phyloP scores from a whole-genome alignment of 2,329 filamentous ascomycete genomes.

The Fusarium mundagurra region DNA sequence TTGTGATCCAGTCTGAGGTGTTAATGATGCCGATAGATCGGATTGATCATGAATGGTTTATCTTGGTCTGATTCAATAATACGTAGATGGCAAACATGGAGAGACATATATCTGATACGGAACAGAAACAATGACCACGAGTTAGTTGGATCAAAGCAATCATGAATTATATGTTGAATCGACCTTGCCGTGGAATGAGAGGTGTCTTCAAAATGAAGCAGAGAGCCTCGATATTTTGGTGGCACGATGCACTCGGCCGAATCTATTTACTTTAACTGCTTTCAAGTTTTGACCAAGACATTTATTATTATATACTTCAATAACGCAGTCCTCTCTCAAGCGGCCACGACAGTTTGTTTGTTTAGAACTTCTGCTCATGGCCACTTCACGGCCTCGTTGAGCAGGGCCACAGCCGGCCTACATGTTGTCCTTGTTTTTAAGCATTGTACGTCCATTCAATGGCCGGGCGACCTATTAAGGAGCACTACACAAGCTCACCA shows the following conservation, averaged over 20 bases:
- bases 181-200: slow-evolving; percentile 4
- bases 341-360: slow-evolving; percentile 39
- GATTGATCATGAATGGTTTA: neutral
- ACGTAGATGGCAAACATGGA: neutral
- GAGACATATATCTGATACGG: slow-evolving; percentile 20
- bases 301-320: neutral
- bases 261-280: slow-evolving; percentile 4
- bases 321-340: slow-evolving; percentile 1
- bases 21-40: slow-evolving; percentile 8
- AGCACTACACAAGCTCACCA: slow-evolving; percentile 36
- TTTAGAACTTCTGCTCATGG: slow-evolving; percentile 37
- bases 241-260: slow-evolving; percentile 11
- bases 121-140: slow-evolving; percentile 8
- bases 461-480: slow-evolving; percentile 6
- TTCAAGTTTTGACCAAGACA: neutral
- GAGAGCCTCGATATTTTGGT: slow-evolving; percentile 19
- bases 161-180: slow-evolving; percentile 15
- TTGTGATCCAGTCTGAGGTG: neutral
- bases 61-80: neutral
- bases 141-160: slow-evolving; percentile 1
- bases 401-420: slow-evolving; percentile 34
- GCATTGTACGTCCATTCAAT: slow-evolving; percentile 31
- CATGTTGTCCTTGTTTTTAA: slow-evolving; percentile 27
- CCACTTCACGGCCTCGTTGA: slow-evolving; percentile 25
- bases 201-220: neutral